phyloP scores from a whole-genome alignment of 2,329 filamentous ascomycete genomes.

The Fusarium ramigenum region DNA sequence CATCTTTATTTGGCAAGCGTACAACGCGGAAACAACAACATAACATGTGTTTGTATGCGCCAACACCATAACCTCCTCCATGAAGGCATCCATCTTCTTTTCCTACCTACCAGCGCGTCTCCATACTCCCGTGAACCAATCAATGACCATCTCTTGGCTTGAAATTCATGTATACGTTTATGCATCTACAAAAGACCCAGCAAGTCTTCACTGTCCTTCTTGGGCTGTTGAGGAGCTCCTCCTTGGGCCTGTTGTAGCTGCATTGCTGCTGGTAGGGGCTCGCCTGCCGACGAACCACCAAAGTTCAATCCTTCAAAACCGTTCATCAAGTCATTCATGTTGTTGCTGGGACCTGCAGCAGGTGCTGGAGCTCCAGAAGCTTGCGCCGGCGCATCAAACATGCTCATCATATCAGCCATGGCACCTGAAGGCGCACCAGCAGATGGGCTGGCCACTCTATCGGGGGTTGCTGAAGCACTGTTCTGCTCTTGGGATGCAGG shows the following conservation, averaged over 20 bases:
- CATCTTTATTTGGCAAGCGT: constrained; percentile 35
- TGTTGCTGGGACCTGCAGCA: constrained; percentile 56
- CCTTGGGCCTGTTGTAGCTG: constrained; percentile 58
- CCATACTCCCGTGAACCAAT: constrained; percentile 29
- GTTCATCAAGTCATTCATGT: constrained; percentile 88
- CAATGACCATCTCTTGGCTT: constrained; percentile 15
- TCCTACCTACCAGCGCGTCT: constrained; percentile 27
- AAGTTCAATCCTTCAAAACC: constrained; percentile 87
- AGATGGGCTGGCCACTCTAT: constrained; percentile 72
- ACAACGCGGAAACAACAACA: constrained; percentile 28
- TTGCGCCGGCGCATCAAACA: constrained; percentile 74
- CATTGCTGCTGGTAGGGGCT: constrained; percentile 71
- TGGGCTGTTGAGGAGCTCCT: constrained; percentile 52
- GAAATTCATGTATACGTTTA: constrained; percentile 7
- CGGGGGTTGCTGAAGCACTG: constrained; percentile 68
- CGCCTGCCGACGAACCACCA: constrained; percentile 62
- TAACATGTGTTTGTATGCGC: constrained; percentile 31
- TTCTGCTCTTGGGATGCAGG: constrained; percentile 81
- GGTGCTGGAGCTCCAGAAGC: constrained; percentile 55
- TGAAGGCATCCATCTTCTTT: constrained; percentile 32
- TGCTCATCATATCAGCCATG: constrained; percentile 73
- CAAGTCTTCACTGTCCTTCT: constrained; percentile 71
- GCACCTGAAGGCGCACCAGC: constrained; percentile 54
- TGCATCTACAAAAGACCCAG: constrained; percentile 53
- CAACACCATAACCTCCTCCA: constrained; percentile 24